phyloP scores from a whole-genome alignment of 2,329 filamentous ascomycete species.

The Epicoccum nigrum region DNA sequence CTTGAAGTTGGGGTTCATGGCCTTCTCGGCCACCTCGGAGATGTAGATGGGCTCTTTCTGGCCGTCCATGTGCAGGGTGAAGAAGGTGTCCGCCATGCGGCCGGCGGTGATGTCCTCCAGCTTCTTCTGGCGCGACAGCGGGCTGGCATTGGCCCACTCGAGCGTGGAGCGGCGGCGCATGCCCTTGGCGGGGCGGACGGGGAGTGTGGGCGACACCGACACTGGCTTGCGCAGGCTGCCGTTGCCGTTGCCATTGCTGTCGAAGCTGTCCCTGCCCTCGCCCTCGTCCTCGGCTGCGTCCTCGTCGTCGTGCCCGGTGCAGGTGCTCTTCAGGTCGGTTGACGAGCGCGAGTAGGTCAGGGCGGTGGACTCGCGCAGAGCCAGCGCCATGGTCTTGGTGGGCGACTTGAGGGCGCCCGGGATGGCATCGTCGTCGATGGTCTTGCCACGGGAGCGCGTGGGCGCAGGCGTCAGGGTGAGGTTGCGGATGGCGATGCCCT shows the following conservation, averaged over 20 bases:
- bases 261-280: not conserved
- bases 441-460: constrained; percentile 60
- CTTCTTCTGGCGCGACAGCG: constrained; percentile 70
- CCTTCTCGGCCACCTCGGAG: constrained; percentile 77
- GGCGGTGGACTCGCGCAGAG: constrained; percentile 56
- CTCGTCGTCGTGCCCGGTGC: not conserved
- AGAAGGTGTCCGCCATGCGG: constrained; percentile 85
- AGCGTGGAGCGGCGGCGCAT: constrained; percentile 64
- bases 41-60: constrained; percentile 80
- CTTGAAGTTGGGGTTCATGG: constrained; percentile 90
- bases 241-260: no score
- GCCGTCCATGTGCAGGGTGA: constrained; percentile 75
- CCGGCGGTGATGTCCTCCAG: constrained; percentile 74
- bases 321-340: constrained; percentile 53
- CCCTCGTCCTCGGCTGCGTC: not conserved
- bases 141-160: constrained; percentile 67
- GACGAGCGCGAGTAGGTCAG: constrained; percentile 66
- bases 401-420: constrained; percentile 70
- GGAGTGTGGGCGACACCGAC: constrained; percentile 25
- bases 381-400: constrained; percentile 66
- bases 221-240: constrained; percentile 29
- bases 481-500: constrained; percentile 86
- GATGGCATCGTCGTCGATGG: constrained; percentile 77
- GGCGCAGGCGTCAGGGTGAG: constrained; percentile 68
- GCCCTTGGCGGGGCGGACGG: constrained; percentile 46